phyloP scores from a whole-genome alignment of 1,284 basidiomycete genomes.

The Porogramme epimiltina region DNA sequence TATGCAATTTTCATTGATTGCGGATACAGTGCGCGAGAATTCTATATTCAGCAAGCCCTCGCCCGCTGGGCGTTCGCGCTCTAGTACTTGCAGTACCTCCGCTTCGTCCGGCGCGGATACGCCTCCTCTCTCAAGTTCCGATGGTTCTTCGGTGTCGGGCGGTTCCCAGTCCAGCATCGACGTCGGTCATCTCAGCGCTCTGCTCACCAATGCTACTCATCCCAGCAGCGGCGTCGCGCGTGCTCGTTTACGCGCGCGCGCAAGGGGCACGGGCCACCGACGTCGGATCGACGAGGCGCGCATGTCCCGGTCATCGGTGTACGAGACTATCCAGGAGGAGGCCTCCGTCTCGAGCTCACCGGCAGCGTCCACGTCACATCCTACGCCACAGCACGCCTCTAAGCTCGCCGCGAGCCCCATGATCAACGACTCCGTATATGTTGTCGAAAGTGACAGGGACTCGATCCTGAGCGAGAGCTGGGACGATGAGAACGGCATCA shows the following conservation, averaged over 20 bases:
- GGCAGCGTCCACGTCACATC: constrained; percentile 29
- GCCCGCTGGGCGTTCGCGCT: constrained; percentile 56
- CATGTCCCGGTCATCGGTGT: constrained; percentile 66
- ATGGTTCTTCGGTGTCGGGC: constrained; percentile 64
- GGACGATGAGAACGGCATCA: constrained; percentile 66
- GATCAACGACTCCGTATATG: constrained; percentile 45
- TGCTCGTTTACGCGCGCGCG: constrained; percentile 38
- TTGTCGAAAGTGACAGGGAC: constrained; percentile 58
- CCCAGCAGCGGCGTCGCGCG: constrained; percentile 38
- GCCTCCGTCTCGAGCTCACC: constrained; percentile 40
- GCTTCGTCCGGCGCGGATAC: constrained; percentile 68
- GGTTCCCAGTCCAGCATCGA: constrained; percentile 79
- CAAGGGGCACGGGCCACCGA: constrained; percentile 67
- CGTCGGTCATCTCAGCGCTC: constrained; percentile 55
- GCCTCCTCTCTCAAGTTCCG: constrained; percentile 66
- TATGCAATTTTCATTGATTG: constrained; percentile 9
- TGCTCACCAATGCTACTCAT: constrained; percentile 51
- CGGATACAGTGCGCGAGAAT: constrained; percentile 40
- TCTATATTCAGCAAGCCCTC: constrained; percentile 61
- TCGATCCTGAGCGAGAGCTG: constrained; percentile 50
- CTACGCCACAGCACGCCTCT: constrained; percentile 18
- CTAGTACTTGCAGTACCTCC: constrained; percentile 52
- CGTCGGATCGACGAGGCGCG: constrained; percentile 65
- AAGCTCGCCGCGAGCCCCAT: constrained; percentile 9
- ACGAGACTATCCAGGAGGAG: constrained; percentile 81